Conservation (phyloP, 176 grass and related monocot genomes). For the Cenchrus purpureus region DNA sequence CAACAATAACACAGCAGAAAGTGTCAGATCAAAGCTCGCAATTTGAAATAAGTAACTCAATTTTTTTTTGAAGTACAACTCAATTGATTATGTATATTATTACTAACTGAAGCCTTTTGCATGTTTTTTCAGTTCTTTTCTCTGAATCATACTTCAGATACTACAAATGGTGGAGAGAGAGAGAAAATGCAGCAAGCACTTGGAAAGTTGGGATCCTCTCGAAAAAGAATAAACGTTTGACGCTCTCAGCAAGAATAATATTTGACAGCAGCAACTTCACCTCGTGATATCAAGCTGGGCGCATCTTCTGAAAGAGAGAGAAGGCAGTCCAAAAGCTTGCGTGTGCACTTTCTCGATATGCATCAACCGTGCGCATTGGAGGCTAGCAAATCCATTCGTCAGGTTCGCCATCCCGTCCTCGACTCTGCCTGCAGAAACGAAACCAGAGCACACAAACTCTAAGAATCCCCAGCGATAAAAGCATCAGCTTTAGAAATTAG, state of each 20-base stretch:
- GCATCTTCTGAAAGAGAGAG: slow-evolving; percentile 49
- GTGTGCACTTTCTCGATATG: slow-evolving; percentile 54
- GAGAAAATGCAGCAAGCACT: no score
- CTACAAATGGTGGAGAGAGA: no score
- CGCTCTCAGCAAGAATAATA: no score
- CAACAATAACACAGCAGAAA: background rate
- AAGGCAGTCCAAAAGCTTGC: slow-evolving; percentile 53
- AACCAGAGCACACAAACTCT: background rate
- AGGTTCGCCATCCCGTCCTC: slow-evolving; percentile 49
- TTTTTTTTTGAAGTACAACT: background rate
- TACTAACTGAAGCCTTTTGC: no score
- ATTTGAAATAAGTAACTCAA: no score
- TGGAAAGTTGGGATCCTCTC: no score
- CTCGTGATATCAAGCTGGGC: slow-evolving; percentile 57
- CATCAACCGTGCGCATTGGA: slow-evolving; percentile 45
- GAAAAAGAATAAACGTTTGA: slow-evolving; percentile 1
- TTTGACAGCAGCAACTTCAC: slow-evolving; percentile 29
- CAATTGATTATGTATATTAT: no score
- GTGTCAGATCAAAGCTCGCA: background rate
- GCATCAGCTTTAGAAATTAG: background rate
- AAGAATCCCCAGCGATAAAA: background rate
- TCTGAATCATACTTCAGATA: no score
- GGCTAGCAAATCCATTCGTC: slow-evolving; percentile 53
- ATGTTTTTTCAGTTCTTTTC: no score
- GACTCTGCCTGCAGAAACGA: slow-evolving; percentile 28